Evolutionary conservation across 805 yeast species (phyloP).

Genomic region (Yarrowia osloensis): DNA sequence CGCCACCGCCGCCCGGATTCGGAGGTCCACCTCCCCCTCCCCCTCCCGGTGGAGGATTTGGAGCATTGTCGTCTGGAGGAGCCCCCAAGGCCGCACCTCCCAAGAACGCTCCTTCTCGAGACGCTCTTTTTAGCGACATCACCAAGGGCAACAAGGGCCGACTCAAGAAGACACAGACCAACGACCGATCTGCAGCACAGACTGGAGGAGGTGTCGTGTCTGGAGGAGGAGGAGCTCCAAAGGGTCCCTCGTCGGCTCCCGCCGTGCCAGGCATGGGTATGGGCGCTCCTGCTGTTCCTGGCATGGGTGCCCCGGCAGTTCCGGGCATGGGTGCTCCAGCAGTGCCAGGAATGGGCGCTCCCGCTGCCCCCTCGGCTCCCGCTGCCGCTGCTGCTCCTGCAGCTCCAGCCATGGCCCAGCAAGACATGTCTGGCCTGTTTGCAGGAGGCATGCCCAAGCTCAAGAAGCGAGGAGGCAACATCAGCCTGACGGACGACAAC

Average conservation of each 20-base stretch:
- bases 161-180: constrained; percentile 63
- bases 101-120: constrained; percentile 41
- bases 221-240: constrained; percentile 29
- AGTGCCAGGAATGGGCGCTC: constrained; percentile 40
- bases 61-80: constrained; percentile 36
- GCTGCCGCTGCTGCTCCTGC: constrained; percentile 37
- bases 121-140: constrained; percentile 73
- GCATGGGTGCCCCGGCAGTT: constrained; percentile 41
- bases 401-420: constrained; percentile 39
- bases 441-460: constrained; percentile 82
- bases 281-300: constrained; percentile 39
- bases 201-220: constrained; percentile 45
- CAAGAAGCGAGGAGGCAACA: constrained; percentile 49
- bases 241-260: constrained; percentile 39
- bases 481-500: constrained; percentile 36
- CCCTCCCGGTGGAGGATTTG: constrained; percentile 41
- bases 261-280: constrained; percentile 33
- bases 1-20: constrained; percentile 46
- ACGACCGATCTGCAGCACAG: constrained; percentile 65
- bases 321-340: constrained; percentile 33
- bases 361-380: constrained; percentile 38
- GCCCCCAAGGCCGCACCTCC: constrained; percentile 37
- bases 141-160: constrained; percentile 57
- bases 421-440: constrained; percentile 49
- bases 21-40: constrained; percentile 45